Conservation (phyloP, 208 protist genomes). For the Eutreptiella sp. region DNA sequence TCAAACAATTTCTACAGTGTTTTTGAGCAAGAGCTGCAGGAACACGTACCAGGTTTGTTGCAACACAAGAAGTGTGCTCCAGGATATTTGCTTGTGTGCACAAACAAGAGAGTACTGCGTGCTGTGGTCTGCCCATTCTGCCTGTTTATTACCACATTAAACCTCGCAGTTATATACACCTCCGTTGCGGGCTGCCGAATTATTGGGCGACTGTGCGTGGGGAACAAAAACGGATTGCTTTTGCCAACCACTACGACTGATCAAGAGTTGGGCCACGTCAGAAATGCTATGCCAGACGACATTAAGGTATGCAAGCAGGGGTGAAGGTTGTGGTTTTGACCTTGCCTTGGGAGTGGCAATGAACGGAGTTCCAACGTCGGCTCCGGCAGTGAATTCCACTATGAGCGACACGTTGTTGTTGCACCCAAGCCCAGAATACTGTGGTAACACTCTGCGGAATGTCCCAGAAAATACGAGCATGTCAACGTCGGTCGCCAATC, state of each 20-base stretch:
- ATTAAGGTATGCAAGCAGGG: too few species aligned
- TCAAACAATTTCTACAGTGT: conserved; percentile 97
- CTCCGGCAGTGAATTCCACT: neutral
- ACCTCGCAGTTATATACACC: conserved; percentile 93
- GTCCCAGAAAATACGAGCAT: too few species aligned
- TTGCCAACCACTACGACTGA: conserved; percentile 97
- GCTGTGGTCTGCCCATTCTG: too few species aligned
- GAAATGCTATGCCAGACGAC: conserved; percentile 96
- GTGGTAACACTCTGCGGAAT: too few species aligned
- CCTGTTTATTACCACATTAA: too few species aligned
- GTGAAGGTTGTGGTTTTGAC: conserved; percentile 27
- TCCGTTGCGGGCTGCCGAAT: conserved; percentile 92
- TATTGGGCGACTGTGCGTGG: conserved; percentile 91
- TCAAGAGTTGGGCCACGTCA: conserved; percentile 97
- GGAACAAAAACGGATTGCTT: conserved; percentile 97
- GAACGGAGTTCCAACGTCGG: conserved; percentile 7
- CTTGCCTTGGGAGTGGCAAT: conserved; percentile 5
- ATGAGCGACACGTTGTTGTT: neutral
- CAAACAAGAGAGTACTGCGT: too few species aligned
- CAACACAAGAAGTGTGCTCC: too few species aligned
- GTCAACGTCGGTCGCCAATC: too few species aligned
- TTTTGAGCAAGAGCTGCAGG: conserved; percentile 96
- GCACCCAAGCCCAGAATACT: conserved; percentile 24
- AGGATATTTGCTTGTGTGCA: too few species aligned
- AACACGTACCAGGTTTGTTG: conserved; percentile 98